Evolutionary conservation across 225 moss, liverwort and hornwort species (phyloP).

Genomic region (Bryoerythrophyllum caledonicum): DNA sequence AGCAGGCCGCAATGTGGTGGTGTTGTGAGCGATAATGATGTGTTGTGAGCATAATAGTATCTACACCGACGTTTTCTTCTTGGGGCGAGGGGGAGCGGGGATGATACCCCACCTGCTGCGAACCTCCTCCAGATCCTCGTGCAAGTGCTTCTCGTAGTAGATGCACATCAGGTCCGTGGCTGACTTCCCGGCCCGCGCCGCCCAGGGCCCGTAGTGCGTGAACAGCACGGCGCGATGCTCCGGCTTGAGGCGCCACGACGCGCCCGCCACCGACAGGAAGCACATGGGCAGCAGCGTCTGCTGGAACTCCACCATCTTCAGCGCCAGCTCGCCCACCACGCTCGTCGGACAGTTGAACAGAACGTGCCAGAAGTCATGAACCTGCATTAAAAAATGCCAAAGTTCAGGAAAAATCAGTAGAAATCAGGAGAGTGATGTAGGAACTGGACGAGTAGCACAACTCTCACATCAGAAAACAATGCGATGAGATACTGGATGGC

Average conservation of each 20-base stretch:
- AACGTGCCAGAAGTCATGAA: constrained; percentile 98
- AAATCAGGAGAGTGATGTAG: too few relatives aligned
- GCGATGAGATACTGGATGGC: not conserved
- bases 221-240: constrained; percentile 77
- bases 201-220: constrained; percentile 91
- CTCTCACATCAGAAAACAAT: not conserved
- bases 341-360: constrained; percentile 84
- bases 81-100: constrained; percentile 66
- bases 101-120: constrained; percentile 83
- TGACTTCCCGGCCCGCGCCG: constrained; percentile 70
- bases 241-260: constrained; percentile 93
- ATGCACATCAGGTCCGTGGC: constrained; percentile 90
- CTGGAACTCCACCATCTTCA: constrained; percentile 99
- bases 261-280: constrained; percentile 92
- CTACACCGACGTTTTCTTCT: constrained; percentile 28
- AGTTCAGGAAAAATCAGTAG: not conserved
- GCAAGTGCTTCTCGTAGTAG: constrained; percentile 83
- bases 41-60: not conserved
- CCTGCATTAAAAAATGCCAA: too few relatives aligned
- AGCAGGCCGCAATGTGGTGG: not conserved
- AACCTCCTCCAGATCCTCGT: constrained; percentile 77
- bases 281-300: constrained; percentile 97
- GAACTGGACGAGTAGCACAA: too few relatives aligned
- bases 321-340: constrained; percentile 87
- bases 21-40: not conserved